These are phyloP conservation scores for Hymenoscyphus linearis DNA, from an alignment of 2,329 filamentous ascomycete species.

Conservation along the genomic window DNA sequence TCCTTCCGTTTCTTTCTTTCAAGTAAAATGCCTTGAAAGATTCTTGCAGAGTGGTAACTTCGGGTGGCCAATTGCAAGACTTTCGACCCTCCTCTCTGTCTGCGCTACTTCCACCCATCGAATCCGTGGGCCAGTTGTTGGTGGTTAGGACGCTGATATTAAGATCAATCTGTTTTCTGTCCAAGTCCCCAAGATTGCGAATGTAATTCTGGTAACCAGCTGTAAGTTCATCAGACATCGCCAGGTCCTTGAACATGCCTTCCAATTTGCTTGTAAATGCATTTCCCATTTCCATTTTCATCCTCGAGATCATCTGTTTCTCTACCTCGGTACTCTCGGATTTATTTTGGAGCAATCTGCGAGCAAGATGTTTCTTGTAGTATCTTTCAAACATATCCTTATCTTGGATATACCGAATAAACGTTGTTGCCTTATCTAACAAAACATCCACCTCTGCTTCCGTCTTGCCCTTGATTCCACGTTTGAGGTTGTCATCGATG, in stretches of 20 bases:
- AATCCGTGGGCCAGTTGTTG: conserved; percentile 91
- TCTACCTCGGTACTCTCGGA: conserved; percentile 89
- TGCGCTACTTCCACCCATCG: conserved; percentile 61
- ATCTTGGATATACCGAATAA: conserved; percentile 84
- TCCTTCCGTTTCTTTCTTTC: conserved; percentile 78
- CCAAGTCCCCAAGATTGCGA: conserved; percentile 43
- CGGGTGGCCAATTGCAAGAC: conserved; percentile 67
- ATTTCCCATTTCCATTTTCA: conserved; percentile 95
- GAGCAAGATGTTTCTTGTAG: conserved; percentile 94
- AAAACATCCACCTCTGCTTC: conserved; percentile 80
- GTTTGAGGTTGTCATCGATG: conserved; percentile 94
- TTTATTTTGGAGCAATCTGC: conserved; percentile 80
- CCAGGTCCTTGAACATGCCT: conserved; percentile 97
- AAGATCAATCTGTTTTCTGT: conserved; percentile 67
- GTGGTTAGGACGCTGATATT: conserved; percentile 81
- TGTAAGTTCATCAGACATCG: conserved; percentile 77
- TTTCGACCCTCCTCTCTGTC: conserved; percentile 43
- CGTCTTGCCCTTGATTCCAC: conserved; percentile 87
- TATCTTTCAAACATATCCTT: conserved; percentile 95
- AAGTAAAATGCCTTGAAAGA: conserved; percentile 89
- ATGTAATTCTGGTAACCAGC: conserved; percentile 69
- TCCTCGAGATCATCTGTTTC: conserved; percentile 90
- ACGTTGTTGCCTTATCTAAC: conserved; percentile 81
- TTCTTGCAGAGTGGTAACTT: conserved; percentile 69
- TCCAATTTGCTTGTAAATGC: conserved; percentile 91